Conservation (phyloP, 1,139 yeast genomes). For the Lodderomyces orthopsilosis region DNA sequence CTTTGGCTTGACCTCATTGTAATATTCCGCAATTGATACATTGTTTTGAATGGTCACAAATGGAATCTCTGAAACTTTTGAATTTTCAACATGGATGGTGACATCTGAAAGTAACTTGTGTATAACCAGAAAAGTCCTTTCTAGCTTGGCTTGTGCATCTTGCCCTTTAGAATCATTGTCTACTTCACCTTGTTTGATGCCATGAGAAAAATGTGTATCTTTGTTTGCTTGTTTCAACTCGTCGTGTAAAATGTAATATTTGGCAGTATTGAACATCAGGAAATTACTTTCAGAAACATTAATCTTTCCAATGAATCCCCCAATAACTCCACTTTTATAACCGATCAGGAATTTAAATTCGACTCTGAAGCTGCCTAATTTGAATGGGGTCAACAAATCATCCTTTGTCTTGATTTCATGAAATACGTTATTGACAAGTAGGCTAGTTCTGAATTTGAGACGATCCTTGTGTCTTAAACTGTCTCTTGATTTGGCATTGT, state of each 20-base stretch:
- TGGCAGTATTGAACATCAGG: constrained; percentile 24
- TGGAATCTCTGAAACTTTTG: constrained; percentile 33
- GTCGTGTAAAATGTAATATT: constrained; percentile 11
- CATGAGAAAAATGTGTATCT: constrained; percentile 3
- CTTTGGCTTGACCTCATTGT: constrained; percentile 21
- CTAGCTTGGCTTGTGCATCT: constrained; percentile 8
- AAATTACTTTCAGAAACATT: constrained; percentile 15
- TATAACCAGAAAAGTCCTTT: constrained; percentile 10
- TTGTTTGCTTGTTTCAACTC: constrained; percentile 5
- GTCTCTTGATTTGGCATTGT: constrained; percentile 20
- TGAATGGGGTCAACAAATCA: constrained; percentile 14
- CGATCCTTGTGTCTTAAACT: constrained; percentile 19
- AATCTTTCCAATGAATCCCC: constrained; percentile 10
- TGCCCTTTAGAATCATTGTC: neutral
- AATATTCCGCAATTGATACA: constrained; percentile 27
- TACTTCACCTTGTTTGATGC: neutral
- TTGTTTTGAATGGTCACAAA: constrained; percentile 29
- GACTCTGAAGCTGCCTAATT: constrained; percentile 21
- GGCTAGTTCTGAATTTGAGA: constrained; percentile 21
- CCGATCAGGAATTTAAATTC: constrained; percentile 22
- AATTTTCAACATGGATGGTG: constrained; percentile 33
- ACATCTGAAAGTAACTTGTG: constrained; percentile 16
- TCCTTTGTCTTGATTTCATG: constrained; percentile 9
- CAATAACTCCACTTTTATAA: constrained; percentile 19
- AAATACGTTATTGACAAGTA: constrained; percentile 15